phyloP scores from a whole-genome alignment of 108 stramenopile species.

The Cyclotella cryptica region DNA sequence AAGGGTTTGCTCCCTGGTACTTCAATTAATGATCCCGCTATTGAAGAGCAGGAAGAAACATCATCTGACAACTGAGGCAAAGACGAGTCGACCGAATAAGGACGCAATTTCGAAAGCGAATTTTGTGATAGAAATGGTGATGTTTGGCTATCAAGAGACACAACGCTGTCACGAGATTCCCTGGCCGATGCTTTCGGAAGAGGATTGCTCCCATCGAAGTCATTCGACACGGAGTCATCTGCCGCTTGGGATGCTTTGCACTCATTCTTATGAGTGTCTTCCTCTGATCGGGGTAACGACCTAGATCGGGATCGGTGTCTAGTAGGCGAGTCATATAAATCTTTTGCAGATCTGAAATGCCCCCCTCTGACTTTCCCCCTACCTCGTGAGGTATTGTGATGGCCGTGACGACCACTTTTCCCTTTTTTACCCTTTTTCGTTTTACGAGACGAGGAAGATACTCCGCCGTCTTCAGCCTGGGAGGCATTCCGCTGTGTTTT shows the following conservation, averaged over 20 bases:
- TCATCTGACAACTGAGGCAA: slow-evolving; percentile 41
- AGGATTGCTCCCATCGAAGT: background rate
- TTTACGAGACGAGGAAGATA: slow-evolving; percentile 16
- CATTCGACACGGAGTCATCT: background rate
- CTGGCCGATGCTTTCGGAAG: background rate
- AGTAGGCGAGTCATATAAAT: slow-evolving; percentile 13
- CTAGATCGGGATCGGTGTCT: slow-evolving; percentile 21
- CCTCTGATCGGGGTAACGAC: background rate
- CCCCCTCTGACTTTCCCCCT: slow-evolving; percentile 22
- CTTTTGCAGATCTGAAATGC: slow-evolving; percentile 14
- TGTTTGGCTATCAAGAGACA: background rate
- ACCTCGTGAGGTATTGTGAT: slow-evolving; percentile 37
- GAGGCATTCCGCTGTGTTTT: background rate
- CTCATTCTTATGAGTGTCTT: background rate
- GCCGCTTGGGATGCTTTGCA: background rate
- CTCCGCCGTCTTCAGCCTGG: background rate
- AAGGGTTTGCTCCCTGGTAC: slow-evolving; percentile 10
- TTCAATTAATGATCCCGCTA: slow-evolving; percentile 26
- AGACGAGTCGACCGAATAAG: slow-evolving; percentile 39
- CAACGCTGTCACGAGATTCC: background rate
- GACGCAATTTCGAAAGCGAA: slow-evolving; percentile 23
- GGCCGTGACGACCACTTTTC: slow-evolving; percentile 46
- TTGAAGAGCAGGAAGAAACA: slow-evolving; percentile 28
- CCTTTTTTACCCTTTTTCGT: slow-evolving; percentile 60
- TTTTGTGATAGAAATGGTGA: slow-evolving; percentile 16